Evolutionary conservation across 2,329 filamentous ascomycete genomes (phyloP), one percentile per base, ranked within the genome.

Genomic region (Colletotrichum ledebouriae): DNA sequence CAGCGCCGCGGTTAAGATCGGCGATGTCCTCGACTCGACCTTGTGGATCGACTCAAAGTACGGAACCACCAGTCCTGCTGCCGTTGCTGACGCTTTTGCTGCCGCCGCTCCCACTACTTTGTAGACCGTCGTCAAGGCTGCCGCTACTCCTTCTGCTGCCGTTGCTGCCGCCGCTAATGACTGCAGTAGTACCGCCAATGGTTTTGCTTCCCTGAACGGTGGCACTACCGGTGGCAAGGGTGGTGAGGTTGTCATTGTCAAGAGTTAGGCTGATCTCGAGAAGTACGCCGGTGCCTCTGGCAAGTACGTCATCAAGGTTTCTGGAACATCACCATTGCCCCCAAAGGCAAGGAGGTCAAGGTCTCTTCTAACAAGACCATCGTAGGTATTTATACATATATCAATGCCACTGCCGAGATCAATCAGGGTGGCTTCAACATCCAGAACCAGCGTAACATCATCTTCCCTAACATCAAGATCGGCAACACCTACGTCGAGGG

Each of bases 1-100:
- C n/a, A 72, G 70, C 20, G 68, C 74, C 0, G 65, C 81, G 0
- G 78, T 84, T 0, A 72, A 75, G 4, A 79, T 82, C 29, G 59
- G 50, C 22, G 72, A 71, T 2, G 71, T 79, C 9, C 67, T 79
- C 7, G 75, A 74, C 1, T 73, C 73, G 49, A 71, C 67, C 6
- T 78, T 77, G 60, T 66, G 73, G 11, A 71, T 56, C 20, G 69
- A 71, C 33, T 72, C 67, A 1, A 76, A 72, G 29, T 77, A 74
- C 57, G 25, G 25, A 25, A 67, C 63, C 17, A 20, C 50, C 25
- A 33, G 44, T 3, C 57, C 57, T 3, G 57, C 63, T 2, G 63
- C 55, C 6, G 56, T 15, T 3, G 63, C 57, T 20, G 56, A 60
- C n/a, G 63, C 33, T 17, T 47, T 37, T 41, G 15, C 49, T 7